A percentile compares a stretch with the other conserved stretches of the same genome.
Conservation (phyloP, 1,139 yeast genomes). For the Yamadazyma atlantica region DNA sequence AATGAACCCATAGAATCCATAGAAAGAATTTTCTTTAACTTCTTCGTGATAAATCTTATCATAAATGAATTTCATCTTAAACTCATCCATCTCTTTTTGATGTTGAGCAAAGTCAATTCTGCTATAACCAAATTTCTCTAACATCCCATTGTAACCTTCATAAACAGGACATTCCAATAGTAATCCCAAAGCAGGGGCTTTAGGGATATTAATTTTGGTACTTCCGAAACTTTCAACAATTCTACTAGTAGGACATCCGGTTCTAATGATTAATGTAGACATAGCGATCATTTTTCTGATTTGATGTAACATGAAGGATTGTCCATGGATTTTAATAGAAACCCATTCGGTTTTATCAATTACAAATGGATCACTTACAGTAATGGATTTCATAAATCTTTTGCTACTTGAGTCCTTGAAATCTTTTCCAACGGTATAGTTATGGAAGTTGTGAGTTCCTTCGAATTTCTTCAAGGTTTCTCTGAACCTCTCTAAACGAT, state of each 20-base stretch:
- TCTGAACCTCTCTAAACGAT: slow-evolving; percentile 62
- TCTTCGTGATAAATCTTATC: slow-evolving; percentile 92
- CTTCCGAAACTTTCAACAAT: slow-evolving; percentile 78
- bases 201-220: slow-evolving; percentile 83
- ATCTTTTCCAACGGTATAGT: slow-evolving; percentile 87
- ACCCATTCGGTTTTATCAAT: slow-evolving; percentile 96
- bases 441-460: slow-evolving; percentile 94
- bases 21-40: slow-evolving; percentile 79
- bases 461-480: slow-evolving; percentile 69
- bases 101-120: slow-evolving; percentile 69
- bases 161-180: slow-evolving; percentile 90
- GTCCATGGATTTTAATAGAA: slow-evolving; percentile 95
- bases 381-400: slow-evolving; percentile 76
- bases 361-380: slow-evolving; percentile 87
- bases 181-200: slow-evolving; percentile 95
- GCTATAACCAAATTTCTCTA: slow-evolving; percentile 78
- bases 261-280: slow-evolving; percentile 83
- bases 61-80: slow-evolving; percentile 85
- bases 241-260: slow-evolving; percentile 77
- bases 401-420: slow-evolving; percentile 83
- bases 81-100: slow-evolving; percentile 70
- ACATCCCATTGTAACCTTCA: slow-evolving; percentile 74
- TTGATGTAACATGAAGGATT: slow-evolving; percentile 97
- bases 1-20: slow-evolving; percentile 85
- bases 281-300: slow-evolving; percentile 97